phyloP scores from a whole-genome alignment of 768 basidiomycete genomes.

The Rhizopogon sp. region DNA sequence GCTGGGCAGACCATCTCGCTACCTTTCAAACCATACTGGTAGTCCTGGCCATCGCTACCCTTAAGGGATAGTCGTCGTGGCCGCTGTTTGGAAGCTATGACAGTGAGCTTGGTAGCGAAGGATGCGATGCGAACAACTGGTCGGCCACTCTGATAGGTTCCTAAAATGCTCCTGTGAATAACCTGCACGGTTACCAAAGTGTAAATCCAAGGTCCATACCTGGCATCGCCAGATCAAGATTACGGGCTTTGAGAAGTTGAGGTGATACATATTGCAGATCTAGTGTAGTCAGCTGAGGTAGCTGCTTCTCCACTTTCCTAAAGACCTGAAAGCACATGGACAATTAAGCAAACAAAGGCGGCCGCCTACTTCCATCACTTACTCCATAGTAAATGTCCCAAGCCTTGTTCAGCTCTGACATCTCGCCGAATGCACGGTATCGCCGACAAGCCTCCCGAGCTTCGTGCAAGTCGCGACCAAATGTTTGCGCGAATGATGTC shows the following conservation, averaged over 20 bases:
- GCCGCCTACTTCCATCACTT: constrained; percentile 19
- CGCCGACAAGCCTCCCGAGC: constrained; percentile 88
- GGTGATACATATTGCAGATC: constrained; percentile 98
- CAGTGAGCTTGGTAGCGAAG: constrained; percentile 86
- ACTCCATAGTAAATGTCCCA: constrained; percentile 99
- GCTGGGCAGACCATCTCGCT: background rate
- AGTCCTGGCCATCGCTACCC: constrained; percentile 91
- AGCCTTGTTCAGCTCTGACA: constrained; percentile 88
- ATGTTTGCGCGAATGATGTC: constrained; percentile 91
- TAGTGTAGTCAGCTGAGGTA: constrained; percentile 82
- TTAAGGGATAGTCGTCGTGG: constrained; percentile 83
- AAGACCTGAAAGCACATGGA: constrained; percentile 59
- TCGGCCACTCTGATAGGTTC: constrained; percentile 89
- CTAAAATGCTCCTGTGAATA: constrained; percentile 30
- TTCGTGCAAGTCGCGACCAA: constrained; percentile 87
- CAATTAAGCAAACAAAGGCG: background rate
- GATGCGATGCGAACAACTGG: constrained; percentile 75
- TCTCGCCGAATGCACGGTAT: constrained; percentile 82
- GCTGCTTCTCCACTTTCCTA: constrained; percentile 91
- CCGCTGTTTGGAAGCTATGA: constrained; percentile 95
- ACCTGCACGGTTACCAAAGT: background rate
- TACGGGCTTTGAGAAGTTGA: constrained; percentile 78
- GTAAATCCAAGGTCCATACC: constrained; percentile 39
- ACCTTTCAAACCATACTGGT: constrained; percentile 92
- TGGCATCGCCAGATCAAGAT: constrained; percentile 94